Base-by-base conservation (phyloP, 2,329 filamentous ascomycete genomes). In the Aspergillus hortae region DNA sequence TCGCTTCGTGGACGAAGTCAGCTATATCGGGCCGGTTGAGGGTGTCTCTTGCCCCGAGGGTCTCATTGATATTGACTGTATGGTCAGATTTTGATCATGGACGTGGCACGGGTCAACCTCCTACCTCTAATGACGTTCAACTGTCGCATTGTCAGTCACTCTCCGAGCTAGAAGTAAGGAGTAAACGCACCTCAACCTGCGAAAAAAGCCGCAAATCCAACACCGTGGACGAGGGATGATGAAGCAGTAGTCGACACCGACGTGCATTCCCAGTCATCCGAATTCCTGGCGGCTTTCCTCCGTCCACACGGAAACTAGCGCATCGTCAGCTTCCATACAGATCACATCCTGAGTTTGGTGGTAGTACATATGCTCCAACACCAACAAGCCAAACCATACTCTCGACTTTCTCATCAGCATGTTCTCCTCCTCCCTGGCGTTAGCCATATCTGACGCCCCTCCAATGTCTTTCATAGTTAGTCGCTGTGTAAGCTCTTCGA, bases 341-440 rank as follows among this genome's bases (percentile, higher is more conserved):
- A 9, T 19, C 30, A 23, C 1, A 6, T 23, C 4, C 14, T 4
- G 12, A 15, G 23, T 15, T 12, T 3, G 21, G 19, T 14, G n/a
- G 5, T 44, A 54, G 38, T 48, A 71, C 58, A 78, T 81, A 53
- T 81, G 74, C 21, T 81, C 78, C 10, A 82, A 63, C 17, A 81
- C 76, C 52, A 80, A 72, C 4, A 81, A 68, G 3, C 76, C 77
- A 60, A 81, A 76, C 79, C 79, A 82, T 0, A 78, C 73, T 36
- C 80, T 69, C 0, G 74, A 66, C 44, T 71, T 71, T 19, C 73
- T 67, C 67, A 77, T 73, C 49, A 79, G 57, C 10, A 61, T 56
- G 14, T 64, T 56, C 35, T 73, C 69, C 19, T 66, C 61, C 4
- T 53, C 57, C 15, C 55, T 56, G 14, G 30, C 33, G 49, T 40